These are phyloP conservation scores for Phylloporus rhodoxanthus DNA, from an alignment of 768 basidiomycete species.

Conservation along the genomic window DNA sequence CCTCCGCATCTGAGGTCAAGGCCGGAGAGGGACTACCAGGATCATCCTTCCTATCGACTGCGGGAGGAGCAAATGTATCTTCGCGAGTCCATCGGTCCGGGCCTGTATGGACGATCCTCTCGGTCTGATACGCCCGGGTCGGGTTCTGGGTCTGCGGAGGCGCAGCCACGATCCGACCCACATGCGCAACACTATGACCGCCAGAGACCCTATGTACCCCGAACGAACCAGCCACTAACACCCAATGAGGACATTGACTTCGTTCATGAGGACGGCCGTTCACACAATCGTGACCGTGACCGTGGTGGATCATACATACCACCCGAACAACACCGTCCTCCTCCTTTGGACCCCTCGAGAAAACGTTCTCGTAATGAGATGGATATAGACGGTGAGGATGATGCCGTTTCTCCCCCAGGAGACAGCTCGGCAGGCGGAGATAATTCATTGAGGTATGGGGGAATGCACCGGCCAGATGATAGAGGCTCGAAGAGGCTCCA, in stretches of 20 bases:
- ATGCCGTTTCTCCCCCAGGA: slow-evolving; percentile 33
- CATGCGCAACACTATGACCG: slow-evolving; percentile 45
- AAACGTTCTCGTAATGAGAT: slow-evolving; percentile 59
- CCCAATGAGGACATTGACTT: slow-evolving; percentile 46
- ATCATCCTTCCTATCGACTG: slow-evolving; percentile 25
- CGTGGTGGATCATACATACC: slow-evolving; percentile 31
- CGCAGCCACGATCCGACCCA: slow-evolving; percentile 44
- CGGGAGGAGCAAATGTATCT: slow-evolving; percentile 27
- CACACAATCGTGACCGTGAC: slow-evolving; percentile 34
- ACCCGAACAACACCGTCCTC: slow-evolving; percentile 35
- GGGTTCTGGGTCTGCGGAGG: slow-evolving; percentile 46
- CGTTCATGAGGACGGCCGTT: slow-evolving; percentile 49
- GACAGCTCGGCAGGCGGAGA: slow-evolving; percentile 27
- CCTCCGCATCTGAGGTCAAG: slow-evolving; percentile 36
- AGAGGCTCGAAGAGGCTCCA: slow-evolving; percentile 58
- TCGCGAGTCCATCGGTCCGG: slow-evolving; percentile 29
- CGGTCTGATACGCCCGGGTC: slow-evolving; percentile 58
- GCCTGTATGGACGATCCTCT: slow-evolving; percentile 34
- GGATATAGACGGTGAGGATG: slow-evolving; percentile 55
- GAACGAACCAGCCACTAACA: slow-evolving; percentile 37
- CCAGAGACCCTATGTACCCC: slow-evolving; percentile 46
- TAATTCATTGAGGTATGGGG: slow-evolving; percentile 30
- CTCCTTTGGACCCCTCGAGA: slow-evolving; percentile 41
- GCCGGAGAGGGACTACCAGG: slow-evolving; percentile 29
- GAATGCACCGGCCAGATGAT: slow-evolving; percentile 40